Conservation (phyloP, 2,329 filamentous ascomycete species). For the Alternaria viburni region DNA sequence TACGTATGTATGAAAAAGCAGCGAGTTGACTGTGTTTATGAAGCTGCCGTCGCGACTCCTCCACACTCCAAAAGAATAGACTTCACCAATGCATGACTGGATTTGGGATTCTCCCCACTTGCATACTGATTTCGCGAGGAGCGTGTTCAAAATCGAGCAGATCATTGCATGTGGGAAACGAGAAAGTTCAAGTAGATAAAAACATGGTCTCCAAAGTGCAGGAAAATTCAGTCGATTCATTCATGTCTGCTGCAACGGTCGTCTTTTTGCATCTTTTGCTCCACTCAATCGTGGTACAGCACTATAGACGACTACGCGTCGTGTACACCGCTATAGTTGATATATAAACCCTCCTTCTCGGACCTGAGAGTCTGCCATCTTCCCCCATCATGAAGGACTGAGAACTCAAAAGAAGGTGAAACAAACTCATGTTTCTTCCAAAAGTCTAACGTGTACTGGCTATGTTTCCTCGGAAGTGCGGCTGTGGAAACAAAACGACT, state of each 20-base stretch:
- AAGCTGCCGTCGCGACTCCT: too few species aligned
- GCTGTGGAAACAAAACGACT: background rate
- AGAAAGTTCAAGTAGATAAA: background rate
- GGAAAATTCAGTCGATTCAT: fast-evolving
- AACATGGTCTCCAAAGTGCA: background rate
- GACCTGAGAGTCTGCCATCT: background rate
- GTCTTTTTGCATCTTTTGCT: background rate
- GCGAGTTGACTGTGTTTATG: background rate
- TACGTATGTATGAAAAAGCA: background rate
- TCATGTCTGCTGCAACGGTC: background rate
- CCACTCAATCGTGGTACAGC: background rate
- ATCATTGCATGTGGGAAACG: background rate
- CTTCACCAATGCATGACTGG: background rate
- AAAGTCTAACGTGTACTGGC: fast-evolving
- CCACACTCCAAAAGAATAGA: too few species aligned
- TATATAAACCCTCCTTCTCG: background rate
- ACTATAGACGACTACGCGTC: background rate
- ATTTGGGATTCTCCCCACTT: background rate
- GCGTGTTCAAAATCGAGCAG: background rate
- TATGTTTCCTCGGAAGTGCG: background rate
- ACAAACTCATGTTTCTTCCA: too few species aligned
- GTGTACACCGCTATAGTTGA: background rate
- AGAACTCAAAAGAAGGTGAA: too few species aligned
- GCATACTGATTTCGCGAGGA: background rate
- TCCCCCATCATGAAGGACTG: background rate